These are phyloP conservation scores for Ogataea pini DNA, from an alignment of 805 yeast genomes.

Conservation along the genomic window DNA sequence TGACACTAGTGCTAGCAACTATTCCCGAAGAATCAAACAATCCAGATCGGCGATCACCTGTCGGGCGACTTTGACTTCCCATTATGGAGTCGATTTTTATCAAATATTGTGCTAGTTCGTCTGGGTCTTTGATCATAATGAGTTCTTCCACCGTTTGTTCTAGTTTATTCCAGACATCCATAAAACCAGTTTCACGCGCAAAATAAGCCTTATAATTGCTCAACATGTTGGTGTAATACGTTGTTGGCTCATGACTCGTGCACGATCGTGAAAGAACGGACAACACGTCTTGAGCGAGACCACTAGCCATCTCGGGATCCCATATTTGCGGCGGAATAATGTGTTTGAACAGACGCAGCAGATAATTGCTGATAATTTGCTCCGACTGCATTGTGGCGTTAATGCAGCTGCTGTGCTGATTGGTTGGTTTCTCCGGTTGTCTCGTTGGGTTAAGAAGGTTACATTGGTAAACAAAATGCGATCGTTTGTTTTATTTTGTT, in stretches of 20 bases:
- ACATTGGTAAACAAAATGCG: neutral
- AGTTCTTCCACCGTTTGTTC: conserved; percentile 26
- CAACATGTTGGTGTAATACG: conserved; percentile 9
- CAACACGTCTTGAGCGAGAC: conserved; percentile 17
- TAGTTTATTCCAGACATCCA: conserved; percentile 20
- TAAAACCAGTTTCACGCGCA: conserved; percentile 8
- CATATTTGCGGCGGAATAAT: conserved; percentile 16
- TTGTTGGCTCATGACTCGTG: conserved; percentile 1
- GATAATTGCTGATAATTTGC: conserved; percentile 22
- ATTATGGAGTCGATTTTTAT: conserved; percentile 23
- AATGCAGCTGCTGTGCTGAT: neutral
- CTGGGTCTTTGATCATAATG: conserved; percentile 15
- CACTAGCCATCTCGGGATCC: conserved; percentile 14
- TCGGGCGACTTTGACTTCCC: neutral
- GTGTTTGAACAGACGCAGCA: conserved; percentile 22
- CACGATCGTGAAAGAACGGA: conserved; percentile 15
- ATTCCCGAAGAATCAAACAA: conserved; percentile 5
- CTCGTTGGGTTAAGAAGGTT: neutral
- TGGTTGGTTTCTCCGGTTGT: too few relatives aligned
- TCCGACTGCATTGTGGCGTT: conserved; percentile 23
- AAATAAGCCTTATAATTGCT: conserved; percentile 13
- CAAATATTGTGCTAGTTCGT: conserved; percentile 25
- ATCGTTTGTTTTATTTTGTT: neutral
- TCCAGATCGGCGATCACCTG: conserved; percentile 6
- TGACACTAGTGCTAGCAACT: conserved; percentile 13